Percentiles rank a stretch among this genome's conserved stretches.
phyloP scores from a whole-genome alignment of 164 flowering plant genomes.

The Sedum album region DNA sequence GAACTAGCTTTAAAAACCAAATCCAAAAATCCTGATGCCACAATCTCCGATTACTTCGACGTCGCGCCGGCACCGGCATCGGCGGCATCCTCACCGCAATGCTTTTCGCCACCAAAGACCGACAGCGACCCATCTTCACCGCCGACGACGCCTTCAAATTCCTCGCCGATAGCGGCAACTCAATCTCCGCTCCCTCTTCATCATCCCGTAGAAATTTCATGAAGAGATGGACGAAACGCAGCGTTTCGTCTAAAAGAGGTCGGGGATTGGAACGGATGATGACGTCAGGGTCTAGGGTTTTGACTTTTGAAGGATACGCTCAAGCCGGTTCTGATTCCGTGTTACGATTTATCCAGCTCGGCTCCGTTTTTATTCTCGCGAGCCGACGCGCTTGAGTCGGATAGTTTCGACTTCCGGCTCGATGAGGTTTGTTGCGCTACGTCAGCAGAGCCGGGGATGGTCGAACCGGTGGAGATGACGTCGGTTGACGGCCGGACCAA shows the following conservation, averaged over 20 bases:
- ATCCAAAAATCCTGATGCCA: slow-evolving; percentile 69
- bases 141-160: slow-evolving; percentile 87
- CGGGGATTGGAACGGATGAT: slow-evolving; percentile 51
- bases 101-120: slow-evolving; percentile 60
- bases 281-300: slow-evolving; percentile 25
- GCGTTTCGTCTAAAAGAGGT: slow-evolving; percentile 22
- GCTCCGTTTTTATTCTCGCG: slow-evolving; percentile 91
- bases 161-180: slow-evolving; percentile 45
- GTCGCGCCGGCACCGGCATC: slow-evolving; percentile 85
- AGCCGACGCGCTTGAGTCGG: slow-evolving; percentile 84
- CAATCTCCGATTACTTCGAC: slow-evolving; percentile 89
- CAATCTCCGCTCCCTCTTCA: slow-evolving; percentile 25
- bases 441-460: slow-evolving; percentile 58
- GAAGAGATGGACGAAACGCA: slow-evolving; percentile 21
- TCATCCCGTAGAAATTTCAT: no score
- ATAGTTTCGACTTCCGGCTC: slow-evolving; percentile 71
- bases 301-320: slow-evolving; percentile 78
- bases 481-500: slow-evolving; percentile 63
- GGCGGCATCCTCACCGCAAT: slow-evolving; percentile 91
- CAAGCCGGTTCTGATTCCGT: slow-evolving; percentile 85
- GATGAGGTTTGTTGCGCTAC: slow-evolving; percentile 94
- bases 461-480: slow-evolving; percentile 55
- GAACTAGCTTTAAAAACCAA: slow-evolving; percentile 58
- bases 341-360: slow-evolving; percentile 79
- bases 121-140: slow-evolving; percentile 41